Base-by-base conservation (phyloP, 345 rosid species). In the Syzygium grande region DNA sequence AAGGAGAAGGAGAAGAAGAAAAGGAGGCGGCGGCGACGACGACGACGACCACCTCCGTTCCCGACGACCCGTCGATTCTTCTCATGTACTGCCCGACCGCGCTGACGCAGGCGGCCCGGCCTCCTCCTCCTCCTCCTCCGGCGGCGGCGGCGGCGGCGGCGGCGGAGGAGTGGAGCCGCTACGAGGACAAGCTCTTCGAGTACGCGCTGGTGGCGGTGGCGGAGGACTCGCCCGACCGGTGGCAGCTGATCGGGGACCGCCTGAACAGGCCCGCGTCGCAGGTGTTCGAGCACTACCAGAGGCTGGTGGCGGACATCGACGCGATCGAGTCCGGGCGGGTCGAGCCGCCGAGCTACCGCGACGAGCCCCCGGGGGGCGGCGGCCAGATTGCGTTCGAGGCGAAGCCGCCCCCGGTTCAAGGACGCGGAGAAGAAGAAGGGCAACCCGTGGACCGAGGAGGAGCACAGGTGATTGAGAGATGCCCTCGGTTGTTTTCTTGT, bases 141-240 rank as follows among this genome's bases (percentile, higher is more conserved):
- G 46, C 7, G 46, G 46, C 46, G 46, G 7, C 46, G 46, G 46
- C 7, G 46, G 46, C 46, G 46, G 6, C 6, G 43, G 43, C 63
- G 63, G 63, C 65, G 73, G 58, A 49, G 9, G 55, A 63, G 29
- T 97, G 99, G 99, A 92, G 88, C 38, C 94, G 96, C 6, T 21
- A 87, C 0, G 96, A 97, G 49, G 98, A 97, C 89, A 97, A 97
- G 94, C 27, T 87, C 16, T 97, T 97, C 53, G 99, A 97, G 91
- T 85, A 87, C 41, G 95, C 96, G 16, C 90, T 97, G 78, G 95
- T 96, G 2, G 6, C 55, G 53, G 91, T 92, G 6, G 93, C 98
- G 0, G 99, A 97, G 29, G 94, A 87, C 15, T 88, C 77, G 13
- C 92, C 94, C 5, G 91, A 94, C 85, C 95, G 97, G 13, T 97